phyloP scores from a whole-genome alignment of 1,284 basidiomycete species.

The Ustilago lituana region DNA sequence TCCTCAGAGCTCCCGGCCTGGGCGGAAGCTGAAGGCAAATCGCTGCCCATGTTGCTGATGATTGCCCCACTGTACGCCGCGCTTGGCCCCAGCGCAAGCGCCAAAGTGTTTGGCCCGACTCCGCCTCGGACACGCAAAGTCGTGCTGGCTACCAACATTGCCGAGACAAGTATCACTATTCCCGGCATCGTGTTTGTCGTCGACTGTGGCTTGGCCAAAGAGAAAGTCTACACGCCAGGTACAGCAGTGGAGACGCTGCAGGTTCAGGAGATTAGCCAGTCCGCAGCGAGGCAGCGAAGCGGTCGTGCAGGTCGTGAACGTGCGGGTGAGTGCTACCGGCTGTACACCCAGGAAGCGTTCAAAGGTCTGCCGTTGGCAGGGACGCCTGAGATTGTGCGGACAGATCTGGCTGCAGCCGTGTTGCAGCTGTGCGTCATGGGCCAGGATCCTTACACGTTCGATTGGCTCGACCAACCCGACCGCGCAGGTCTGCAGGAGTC shows the following conservation, averaged over 20 bases:
- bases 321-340: slow-evolving; percentile 60
- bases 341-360: slow-evolving; percentile 57
- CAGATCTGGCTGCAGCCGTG: slow-evolving; percentile 54
- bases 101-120: slow-evolving; percentile 68
- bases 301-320: slow-evolving; percentile 63
- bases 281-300: slow-evolving; percentile 58
- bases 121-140: slow-evolving; percentile 82
- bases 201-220: slow-evolving; percentile 85
- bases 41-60: slow-evolving; percentile 43
- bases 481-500: slow-evolving; percentile 46
- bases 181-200: slow-evolving; percentile 95
- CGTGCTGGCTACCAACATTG: slow-evolving; percentile 74
- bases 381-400: slow-evolving; percentile 59
- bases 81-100: slow-evolving; percentile 55
- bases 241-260: slow-evolving; percentile 59
- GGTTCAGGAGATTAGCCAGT: slow-evolving; percentile 57
- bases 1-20: slow-evolving; percentile 51
- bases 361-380: slow-evolving; percentile 35
- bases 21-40: slow-evolving; percentile 42
- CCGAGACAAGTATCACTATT: slow-evolving; percentile 98
- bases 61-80: slow-evolving; percentile 65
- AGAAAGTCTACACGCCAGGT: slow-evolving; percentile 77
- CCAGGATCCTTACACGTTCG: slow-evolving; percentile 61
- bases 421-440: slow-evolving; percentile 61
- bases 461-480: slow-evolving; percentile 63